Evolutionary conservation across 2,329 filamentous ascomycete species (phyloP), one percentile per base, ranked within the genome.

Genomic region (Fusarium sp.): DNA sequence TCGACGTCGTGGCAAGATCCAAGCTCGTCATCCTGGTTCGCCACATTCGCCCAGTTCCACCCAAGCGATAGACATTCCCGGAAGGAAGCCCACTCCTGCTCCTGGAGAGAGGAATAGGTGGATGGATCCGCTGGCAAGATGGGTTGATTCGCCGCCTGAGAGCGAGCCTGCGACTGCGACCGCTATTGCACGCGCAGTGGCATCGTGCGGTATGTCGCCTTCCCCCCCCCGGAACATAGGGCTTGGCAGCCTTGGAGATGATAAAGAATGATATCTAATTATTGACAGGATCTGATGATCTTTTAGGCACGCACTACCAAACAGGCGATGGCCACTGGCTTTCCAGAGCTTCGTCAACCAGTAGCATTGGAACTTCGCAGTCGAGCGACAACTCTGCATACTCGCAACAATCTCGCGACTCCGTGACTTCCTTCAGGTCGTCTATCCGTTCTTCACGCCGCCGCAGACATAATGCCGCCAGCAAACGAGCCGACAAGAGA

Each of bases 61-160:
- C 6, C 56, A 58, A 9, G 56, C 56, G 17, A 58, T 58, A 25
- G 33, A 58, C 17, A 58, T 58, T 27, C 56, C 56, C 4, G 22
- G 35, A 11, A 58, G 56, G 35, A 58, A 27, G 56, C 56, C 56
- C 2, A 58, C 56, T 38, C 56, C 56, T 25, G 56, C 56, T 0
- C 56, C 56, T 0, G 56, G 35, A 6, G 33, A 40, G 5, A 38
- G 17, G 9, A 40, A 25, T 1, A 35, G 66, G 11, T 56, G 62
- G 54, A 66, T 75, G 66, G 71, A 73, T 20, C 78, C 78, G 2
- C 58, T 79, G 58, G 70, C 79, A 45, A 70, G 78, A 40, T 80
- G 78, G 79, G 72, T 77, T 22, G 70, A 78, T 20, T 80, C 79
- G 0, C 78, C 78, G n/a, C 66, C 81, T 54, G 40, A 80, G 71